Conservation (phyloP, 2,329 filamentous ascomycete species). For the Trichoderma pleuroti region DNA sequence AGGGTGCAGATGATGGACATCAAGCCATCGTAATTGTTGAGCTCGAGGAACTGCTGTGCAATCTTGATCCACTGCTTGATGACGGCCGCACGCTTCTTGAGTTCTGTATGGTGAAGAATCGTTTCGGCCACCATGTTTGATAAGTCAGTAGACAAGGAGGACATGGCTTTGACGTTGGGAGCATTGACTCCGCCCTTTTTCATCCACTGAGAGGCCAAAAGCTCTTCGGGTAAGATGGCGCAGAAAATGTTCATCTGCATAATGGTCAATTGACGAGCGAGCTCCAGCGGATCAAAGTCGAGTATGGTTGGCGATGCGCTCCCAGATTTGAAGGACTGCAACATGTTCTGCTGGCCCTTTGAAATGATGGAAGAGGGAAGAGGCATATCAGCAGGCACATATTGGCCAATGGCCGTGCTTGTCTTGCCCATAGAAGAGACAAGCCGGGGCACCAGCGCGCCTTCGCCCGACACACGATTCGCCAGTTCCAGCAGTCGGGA, state of each 20-base stretch:
- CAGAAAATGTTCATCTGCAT: constrained; percentile 92
- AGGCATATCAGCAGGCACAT: constrained; percentile 66
- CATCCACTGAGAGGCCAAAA: constrained; percentile 89
- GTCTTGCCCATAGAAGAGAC: constrained; percentile 87
- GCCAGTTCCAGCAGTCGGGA: constrained; percentile 77
- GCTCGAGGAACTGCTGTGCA: constrained; percentile 76
- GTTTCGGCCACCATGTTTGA: constrained; percentile 91
- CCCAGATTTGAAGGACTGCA: constrained; percentile 72
- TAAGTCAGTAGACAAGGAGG: constrained; percentile 83
- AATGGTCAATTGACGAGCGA: constrained; percentile 88
- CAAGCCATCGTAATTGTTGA: constrained; percentile 93
- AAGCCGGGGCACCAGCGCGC: constrained; percentile 74
- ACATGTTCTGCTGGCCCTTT: constrained; percentile 69
- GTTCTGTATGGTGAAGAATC: constrained; percentile 82
- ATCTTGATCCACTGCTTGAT: constrained; percentile 99
- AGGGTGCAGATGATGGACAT: constrained; percentile 97
- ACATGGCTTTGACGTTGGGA: constrained; percentile 91
- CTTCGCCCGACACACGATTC: constrained; percentile 70
- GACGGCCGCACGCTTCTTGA: constrained; percentile 82
- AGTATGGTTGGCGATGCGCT: constrained; percentile 69
- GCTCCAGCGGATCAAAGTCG: constrained; percentile 86
- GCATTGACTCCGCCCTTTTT: constrained; percentile 78
- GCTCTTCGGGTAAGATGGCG: constrained; percentile 85
- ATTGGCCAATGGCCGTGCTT: constrained; percentile 68
- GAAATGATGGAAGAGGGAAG: constrained; percentile 67